Conservation (phyloP, 495 filamentous ascomycete genomes). For the Aspergillus avenaceus region DNA sequence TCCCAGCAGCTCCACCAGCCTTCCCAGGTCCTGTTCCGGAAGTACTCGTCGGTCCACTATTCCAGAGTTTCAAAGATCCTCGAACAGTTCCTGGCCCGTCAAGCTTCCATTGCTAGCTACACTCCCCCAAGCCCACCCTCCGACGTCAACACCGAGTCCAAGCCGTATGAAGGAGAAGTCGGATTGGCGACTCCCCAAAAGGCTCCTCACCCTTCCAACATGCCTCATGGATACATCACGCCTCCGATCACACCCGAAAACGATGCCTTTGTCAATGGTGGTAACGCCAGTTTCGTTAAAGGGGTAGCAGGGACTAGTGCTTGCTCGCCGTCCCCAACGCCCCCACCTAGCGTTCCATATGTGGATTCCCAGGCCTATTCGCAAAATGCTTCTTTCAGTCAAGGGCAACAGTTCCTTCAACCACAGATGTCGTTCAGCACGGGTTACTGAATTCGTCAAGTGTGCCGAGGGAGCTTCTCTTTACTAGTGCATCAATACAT, state of each 20-base stretch:
- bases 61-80: conserved; percentile 78
- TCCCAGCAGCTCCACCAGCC: conserved; percentile 86
- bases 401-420: conserved; percentile 33
- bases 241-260: conserved; percentile 95
- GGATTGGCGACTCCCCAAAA: conserved; percentile 83
- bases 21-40: conserved; percentile 78
- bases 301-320: conserved; percentile 19
- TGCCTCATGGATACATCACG: conserved; percentile 81
- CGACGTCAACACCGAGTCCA: conserved; percentile 53
- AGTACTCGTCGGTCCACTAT: conserved; percentile 78
- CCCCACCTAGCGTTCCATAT: conserved; percentile 38
- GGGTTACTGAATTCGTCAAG: conserved; percentile 24
- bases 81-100: conserved; percentile 80
- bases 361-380: conserved; percentile 35
- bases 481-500: conserved; percentile 12
- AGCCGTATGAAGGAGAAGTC: conserved; percentile 46
- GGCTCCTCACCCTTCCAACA: conserved; percentile 54
- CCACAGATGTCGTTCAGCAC: conserved; percentile 36
- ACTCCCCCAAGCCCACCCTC: conserved; percentile 68
- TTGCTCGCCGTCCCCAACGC: conserved; percentile 39
- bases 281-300: conserved; percentile 24
- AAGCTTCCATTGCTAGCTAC: conserved; percentile 69
- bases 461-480: neutral
- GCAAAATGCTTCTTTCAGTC: conserved; percentile 32
- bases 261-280: conserved; percentile 48